phyloP scores from a whole-genome alignment of 192 early-diverging fungal genomes.

The Backusella westeae region DNA sequence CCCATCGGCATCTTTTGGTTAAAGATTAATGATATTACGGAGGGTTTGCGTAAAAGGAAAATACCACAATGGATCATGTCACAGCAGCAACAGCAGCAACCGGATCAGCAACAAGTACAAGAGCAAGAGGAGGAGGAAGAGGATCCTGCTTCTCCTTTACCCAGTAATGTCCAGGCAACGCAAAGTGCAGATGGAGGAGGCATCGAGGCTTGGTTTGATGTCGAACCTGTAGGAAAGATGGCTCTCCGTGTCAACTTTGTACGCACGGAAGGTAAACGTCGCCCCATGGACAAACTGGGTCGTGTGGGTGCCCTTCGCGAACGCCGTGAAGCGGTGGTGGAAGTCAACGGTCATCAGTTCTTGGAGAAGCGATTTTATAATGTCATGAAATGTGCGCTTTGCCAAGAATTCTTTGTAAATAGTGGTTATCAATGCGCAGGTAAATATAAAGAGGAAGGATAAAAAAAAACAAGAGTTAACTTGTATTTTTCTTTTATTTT shows the following conservation, averaged over 20 bases:
- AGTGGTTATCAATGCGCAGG: constrained; percentile 88
- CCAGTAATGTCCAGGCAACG: not conserved
- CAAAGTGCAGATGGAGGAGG: constrained; percentile 46
- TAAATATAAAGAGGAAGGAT: constrained; percentile 21
- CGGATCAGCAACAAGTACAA: not conserved
- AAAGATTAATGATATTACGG: constrained; percentile 89
- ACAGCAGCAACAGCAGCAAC: constrained; percentile 24
- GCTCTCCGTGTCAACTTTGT: constrained; percentile 81
- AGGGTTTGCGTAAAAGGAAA: constrained; percentile 74
- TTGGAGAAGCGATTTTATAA: constrained; percentile 86
- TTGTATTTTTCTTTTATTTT: not conserved
- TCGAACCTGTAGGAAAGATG: constrained; percentile 91
- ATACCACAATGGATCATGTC: constrained; percentile 55
- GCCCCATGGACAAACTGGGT: constrained; percentile 60
- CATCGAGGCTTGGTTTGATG: constrained; percentile 77
- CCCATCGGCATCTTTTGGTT: constrained; percentile 90
- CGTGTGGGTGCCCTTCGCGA: constrained; percentile 75
- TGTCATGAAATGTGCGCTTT: constrained; percentile 97
- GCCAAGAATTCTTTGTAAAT: constrained; percentile 89
- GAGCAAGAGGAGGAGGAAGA: not conserved
- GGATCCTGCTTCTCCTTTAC: constrained; percentile 8
- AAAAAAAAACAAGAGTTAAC: not conserved
- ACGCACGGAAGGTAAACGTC: constrained; percentile 36
- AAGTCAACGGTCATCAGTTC: constrained; percentile 93
- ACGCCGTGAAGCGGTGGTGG: constrained; percentile 76